A percentile compares a stretch with the other conserved stretches of the same genome.
phyloP scores from a whole-genome alignment of 768 basidiomycete genomes.

The Rhodosporidiobolus sp. region DNA sequence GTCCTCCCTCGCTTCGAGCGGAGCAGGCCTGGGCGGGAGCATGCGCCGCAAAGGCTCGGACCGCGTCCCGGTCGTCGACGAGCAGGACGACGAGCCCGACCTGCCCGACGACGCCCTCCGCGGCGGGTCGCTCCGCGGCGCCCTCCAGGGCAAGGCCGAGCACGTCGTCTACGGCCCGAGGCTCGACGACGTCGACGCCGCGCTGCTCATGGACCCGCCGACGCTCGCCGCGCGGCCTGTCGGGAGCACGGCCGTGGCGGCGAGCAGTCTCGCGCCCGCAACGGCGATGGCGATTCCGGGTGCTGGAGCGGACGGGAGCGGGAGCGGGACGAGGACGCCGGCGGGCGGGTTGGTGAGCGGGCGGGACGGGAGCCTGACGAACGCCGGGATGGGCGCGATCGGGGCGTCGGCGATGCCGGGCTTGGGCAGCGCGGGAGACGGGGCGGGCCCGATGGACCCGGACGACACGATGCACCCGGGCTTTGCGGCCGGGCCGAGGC shows the following conservation, averaged over 20 bases:
- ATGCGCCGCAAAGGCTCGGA: slow-evolving; percentile 9
- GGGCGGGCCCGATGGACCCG: slow-evolving; percentile 35
- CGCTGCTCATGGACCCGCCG: slow-evolving; percentile 9
- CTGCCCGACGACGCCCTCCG: slow-evolving; percentile 1
- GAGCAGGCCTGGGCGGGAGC: background rate
- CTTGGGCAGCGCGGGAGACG: too few relatives aligned
- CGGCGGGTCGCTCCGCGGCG: slow-evolving; percentile 31
- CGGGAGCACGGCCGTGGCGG: slow-evolving; percentile 7
- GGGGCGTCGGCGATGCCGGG: slow-evolving; percentile 9
- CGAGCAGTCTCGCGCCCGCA: too few relatives aligned
- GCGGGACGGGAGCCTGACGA: slow-evolving; percentile 6
- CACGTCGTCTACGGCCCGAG: slow-evolving; percentile 41
- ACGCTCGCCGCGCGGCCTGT: background rate
- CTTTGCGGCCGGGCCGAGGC: slow-evolving; percentile 14
- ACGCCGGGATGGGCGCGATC: slow-evolving; percentile 19
- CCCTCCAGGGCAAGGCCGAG: slow-evolving; percentile 41
- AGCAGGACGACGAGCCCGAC: slow-evolving; percentile 17
- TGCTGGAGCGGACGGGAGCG: background rate
- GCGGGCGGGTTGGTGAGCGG: background rate
- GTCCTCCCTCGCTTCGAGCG: background rate
- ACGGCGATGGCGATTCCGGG: slow-evolving; percentile 17
- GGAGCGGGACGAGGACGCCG: slow-evolving; percentile 4
- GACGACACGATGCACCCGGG: slow-evolving; percentile 38
- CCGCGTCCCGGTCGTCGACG: slow-evolving; percentile 25
- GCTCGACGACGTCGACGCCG: slow-evolving; percentile 18